These are phyloP conservation scores for Gypsophila paniculata DNA, from an alignment of 179 eudicot species.

Conservation along the genomic window DNA sequence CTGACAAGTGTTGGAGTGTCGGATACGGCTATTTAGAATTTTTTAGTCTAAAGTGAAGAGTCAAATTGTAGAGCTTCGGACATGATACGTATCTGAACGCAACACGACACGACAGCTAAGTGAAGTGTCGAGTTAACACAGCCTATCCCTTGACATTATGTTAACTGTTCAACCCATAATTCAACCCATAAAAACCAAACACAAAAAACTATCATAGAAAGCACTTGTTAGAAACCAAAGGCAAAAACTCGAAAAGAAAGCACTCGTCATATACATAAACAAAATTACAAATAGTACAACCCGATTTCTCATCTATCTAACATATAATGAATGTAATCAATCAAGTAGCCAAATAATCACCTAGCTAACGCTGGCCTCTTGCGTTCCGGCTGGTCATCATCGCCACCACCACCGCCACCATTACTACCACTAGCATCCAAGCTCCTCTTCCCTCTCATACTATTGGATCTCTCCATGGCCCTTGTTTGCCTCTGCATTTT, in stretches of 20 bases:
- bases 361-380: slow-evolving; percentile 94
- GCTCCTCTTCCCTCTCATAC: slow-evolving; percentile 75
- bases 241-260: not conserved
- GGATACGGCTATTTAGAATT: no score
- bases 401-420: slow-evolving; percentile 44
- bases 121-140: no score
- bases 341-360: slow-evolving; percentile 29
- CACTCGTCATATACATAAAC: not conserved
- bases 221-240: not conserved
- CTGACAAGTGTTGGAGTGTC: no score
- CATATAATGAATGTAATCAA: slow-evolving; percentile 8
- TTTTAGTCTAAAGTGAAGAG: no score
- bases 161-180: not conserved
- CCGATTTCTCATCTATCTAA: not conserved
- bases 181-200: not conserved
- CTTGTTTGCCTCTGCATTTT: slow-evolving; percentile 64
- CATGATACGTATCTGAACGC: no score
- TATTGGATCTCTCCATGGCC: slow-evolving; percentile 73
- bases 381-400: slow-evolving; percentile 68
- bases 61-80: no score
- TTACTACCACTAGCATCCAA: slow-evolving; percentile 47
- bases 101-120: no score
- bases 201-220: not conserved
- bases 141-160: not conserved
- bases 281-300: slow-evolving; percentile 11